Evolutionary conservation across 1,284 basidiomycete species (phyloP).

Genomic region (Trametes polyzona): DNA sequence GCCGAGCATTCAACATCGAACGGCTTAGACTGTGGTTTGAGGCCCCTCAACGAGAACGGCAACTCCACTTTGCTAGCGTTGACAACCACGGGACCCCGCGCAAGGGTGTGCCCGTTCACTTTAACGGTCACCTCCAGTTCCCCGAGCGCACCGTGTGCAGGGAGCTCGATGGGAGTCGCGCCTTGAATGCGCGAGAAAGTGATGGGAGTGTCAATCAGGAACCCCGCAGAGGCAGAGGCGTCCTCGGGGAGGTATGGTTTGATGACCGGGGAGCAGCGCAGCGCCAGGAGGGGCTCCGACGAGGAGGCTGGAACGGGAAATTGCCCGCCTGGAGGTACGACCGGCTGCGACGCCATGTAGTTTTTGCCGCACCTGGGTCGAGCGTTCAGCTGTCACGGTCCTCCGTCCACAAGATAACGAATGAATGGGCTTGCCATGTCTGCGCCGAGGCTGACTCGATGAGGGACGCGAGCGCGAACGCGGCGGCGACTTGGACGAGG

Average conservation of each 20-base stretch:
- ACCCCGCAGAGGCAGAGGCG: constrained; percentile 38
- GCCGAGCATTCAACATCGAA: constrained; percentile 61
- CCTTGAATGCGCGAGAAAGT: constrained; percentile 52
- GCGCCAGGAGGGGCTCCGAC: constrained; percentile 57
- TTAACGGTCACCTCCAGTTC: constrained; percentile 45
- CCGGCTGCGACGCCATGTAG: constrained; percentile 54
- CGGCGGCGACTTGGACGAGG: constrained; percentile 1
- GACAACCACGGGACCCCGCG: constrained; percentile 50
- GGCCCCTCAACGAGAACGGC: constrained; percentile 49
- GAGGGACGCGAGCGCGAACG: constrained; percentile 1
- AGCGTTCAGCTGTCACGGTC: neutral
- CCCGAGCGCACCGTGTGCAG: constrained; percentile 30
- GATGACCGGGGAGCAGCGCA: constrained; percentile 69
- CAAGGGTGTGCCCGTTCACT: constrained; percentile 44
- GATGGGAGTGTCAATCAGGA: constrained; percentile 65
- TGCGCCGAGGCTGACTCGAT: constrained; percentile 1
- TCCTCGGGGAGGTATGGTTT: constrained; percentile 70
- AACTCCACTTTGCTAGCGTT: constrained; percentile 56
- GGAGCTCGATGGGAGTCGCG: constrained; percentile 48
- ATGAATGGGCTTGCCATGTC: constrained; percentile 9
- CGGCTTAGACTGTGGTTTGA: constrained; percentile 49
- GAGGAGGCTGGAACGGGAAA: constrained; percentile 58
- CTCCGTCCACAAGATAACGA: neutral
- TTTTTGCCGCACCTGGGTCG: constrained; percentile 66
- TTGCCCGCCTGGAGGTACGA: constrained; percentile 61